A percentile compares a stretch with the other conserved stretches of the same genome.
Evolutionary conservation across 2,329 filamentous ascomycete genomes (phyloP).

Genomic region (Samsoniella hepiali): DNA sequence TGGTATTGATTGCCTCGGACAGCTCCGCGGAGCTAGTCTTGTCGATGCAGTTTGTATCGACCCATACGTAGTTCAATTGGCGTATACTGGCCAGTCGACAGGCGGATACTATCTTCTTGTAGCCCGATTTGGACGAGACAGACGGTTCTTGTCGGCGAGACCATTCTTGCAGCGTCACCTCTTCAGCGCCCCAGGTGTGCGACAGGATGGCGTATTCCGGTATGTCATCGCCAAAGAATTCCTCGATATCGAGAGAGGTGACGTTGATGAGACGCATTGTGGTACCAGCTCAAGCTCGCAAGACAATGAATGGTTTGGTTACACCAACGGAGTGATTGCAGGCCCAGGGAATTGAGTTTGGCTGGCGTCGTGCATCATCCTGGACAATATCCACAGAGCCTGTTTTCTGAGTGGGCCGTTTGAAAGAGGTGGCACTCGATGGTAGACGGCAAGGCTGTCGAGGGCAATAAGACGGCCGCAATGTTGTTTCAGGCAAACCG

Average conservation of each 20-base stretch:
- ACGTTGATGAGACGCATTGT: constrained; percentile 3
- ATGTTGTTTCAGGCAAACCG: not conserved
- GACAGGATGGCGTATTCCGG: constrained; percentile 27
- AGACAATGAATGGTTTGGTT: not conserved
- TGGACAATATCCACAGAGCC: not conserved
- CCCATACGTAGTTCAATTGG: constrained; percentile 28
- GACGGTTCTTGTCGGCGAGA: not conserved
- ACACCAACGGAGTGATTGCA: not conserved
- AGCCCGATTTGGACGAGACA: not conserved
- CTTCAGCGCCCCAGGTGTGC: constrained; percentile 23
- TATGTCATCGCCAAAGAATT: constrained; percentile 14
- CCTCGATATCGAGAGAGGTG: not conserved
- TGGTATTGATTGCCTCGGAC: not conserved
- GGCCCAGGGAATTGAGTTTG: not conserved
- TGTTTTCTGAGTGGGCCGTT: not conserved
- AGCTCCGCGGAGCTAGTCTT: constrained; percentile 9
- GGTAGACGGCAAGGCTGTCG: not conserved
- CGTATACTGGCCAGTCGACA: not conserved
- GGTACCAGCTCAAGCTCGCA: not conserved
- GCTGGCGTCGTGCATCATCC: not conserved
- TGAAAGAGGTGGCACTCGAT: not conserved
- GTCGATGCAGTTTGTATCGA: constrained; percentile 23
- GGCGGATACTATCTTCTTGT: not conserved
- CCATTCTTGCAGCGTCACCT: not conserved
- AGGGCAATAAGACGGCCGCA: not conserved